These are phyloP conservation scores for Gossypium gossypioides DNA, from an alignment of 441 rosid species.

Conservation along the genomic window DNA sequence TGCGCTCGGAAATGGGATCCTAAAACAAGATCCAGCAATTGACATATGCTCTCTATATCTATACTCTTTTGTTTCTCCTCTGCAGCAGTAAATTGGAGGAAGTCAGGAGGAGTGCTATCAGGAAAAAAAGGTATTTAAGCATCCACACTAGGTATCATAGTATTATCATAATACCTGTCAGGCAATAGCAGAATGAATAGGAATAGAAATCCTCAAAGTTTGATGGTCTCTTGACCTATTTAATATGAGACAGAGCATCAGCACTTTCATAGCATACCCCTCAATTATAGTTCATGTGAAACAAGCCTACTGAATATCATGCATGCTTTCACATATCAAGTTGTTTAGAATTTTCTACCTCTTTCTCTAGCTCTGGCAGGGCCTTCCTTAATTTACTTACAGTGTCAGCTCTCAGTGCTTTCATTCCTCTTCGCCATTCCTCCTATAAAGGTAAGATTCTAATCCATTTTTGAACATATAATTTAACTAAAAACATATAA, in stretches of 20 bases:
- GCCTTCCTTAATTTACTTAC: conserved; percentile 61
- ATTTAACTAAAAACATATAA: background rate
- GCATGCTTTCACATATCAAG: background rate
- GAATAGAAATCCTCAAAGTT: conserved; percentile 76
- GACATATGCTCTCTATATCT: conserved; percentile 76
- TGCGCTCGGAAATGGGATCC: conserved; percentile 58
- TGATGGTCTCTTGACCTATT: conserved; percentile 54
- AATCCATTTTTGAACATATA: background rate
- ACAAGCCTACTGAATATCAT: background rate
- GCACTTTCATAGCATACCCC: conserved; percentile 4
- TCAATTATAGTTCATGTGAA: background rate
- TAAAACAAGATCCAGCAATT: conserved; percentile 67
- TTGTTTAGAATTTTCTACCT: conserved; percentile 17
- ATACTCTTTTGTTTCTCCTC: conserved; percentile 91
- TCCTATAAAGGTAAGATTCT: conserved; percentile 32
- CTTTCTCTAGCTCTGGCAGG: conserved; percentile 52
- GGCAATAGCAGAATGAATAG: conserved; percentile 75
- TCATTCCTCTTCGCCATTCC: conserved; percentile 82
- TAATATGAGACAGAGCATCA: conserved; percentile 10
- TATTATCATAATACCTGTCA: conserved; percentile 45
- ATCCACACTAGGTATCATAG: conserved; percentile 4
- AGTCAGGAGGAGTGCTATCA: conserved; percentile 5
- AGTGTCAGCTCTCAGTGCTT: conserved; percentile 54
- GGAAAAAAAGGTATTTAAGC: background rate
- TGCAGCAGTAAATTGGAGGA: conserved; percentile 23